A percentile compares a stretch with the other conserved stretches of the same genome.
Conservation (phyloP, 371 early-diverging fungal species). For the Syncephalastrum contaminatum region DNA sequence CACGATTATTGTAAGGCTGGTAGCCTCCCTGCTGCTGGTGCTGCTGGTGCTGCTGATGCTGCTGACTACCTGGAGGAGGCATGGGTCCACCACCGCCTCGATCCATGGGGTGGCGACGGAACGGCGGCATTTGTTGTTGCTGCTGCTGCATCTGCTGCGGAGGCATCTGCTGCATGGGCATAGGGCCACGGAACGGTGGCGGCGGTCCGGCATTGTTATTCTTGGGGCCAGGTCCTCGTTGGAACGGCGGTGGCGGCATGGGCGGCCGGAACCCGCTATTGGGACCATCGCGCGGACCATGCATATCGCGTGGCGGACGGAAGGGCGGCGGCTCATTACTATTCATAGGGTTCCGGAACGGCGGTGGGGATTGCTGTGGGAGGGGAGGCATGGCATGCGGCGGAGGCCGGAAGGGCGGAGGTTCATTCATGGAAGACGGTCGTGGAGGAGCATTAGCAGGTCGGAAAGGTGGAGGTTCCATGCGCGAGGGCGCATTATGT, state of each 20-base stretch:
- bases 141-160: slow-evolving; percentile 1
- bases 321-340: slow-evolving; percentile 13
- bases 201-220: slow-evolving; percentile 12
- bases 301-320: slow-evolving; percentile 8
- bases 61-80: background rate
- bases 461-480: slow-evolving; percentile 40
- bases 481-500: slow-evolving; percentile 33
- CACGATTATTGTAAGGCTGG: no score
- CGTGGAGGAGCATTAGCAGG: slow-evolving; percentile 28
- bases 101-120: slow-evolving; percentile 2
- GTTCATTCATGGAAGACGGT: slow-evolving; percentile 25
- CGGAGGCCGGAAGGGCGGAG: slow-evolving; percentile 35
- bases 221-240: slow-evolving; percentile 6
- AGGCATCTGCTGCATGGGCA: slow-evolving; percentile 6
- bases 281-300: slow-evolving; percentile 21
- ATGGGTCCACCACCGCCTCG: slow-evolving; percentile 8
- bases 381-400: slow-evolving; percentile 8
- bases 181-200: slow-evolving; percentile 17
- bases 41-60: background rate
- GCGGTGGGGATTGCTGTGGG: slow-evolving; percentile 14
- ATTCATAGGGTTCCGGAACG: slow-evolving; percentile 12
- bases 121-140: slow-evolving; percentile 1
- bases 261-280: slow-evolving; percentile 3
- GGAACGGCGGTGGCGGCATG: slow-evolving; percentile 7
- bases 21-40: no score